Conservation (phyloP, 345 rosid genomes). For the Bruguiera sexangula region DNA sequence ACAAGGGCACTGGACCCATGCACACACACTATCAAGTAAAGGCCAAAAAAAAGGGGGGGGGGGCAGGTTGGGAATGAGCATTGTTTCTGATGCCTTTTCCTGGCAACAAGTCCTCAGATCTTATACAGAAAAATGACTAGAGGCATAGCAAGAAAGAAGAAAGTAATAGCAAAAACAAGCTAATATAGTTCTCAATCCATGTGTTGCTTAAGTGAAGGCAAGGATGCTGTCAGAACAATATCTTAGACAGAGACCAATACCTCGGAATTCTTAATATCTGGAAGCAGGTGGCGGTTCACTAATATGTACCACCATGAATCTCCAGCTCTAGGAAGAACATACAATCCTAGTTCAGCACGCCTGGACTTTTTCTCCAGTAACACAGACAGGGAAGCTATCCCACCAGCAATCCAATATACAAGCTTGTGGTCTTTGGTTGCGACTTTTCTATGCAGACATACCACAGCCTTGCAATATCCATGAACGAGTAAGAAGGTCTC, state of each 20-base stretch:
- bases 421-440: slow-evolving; percentile 90
- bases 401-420: slow-evolving; percentile 90
- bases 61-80: background rate
- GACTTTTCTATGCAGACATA: slow-evolving; percentile 84
- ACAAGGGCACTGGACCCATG: too few species aligned
- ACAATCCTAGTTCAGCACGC: slow-evolving; percentile 91
- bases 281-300: slow-evolving; percentile 80
- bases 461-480: slow-evolving; percentile 58
- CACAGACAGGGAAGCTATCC: slow-evolving; percentile 80
- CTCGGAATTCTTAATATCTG: slow-evolving; percentile 86
- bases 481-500: slow-evolving; percentile 19
- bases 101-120: background rate
- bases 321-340: slow-evolving; percentile 96
- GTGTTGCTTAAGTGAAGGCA: background rate
- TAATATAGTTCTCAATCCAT: too few species aligned
- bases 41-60: too few species aligned
- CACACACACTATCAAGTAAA: too few species aligned
- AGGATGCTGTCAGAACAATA: background rate
- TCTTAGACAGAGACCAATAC: slow-evolving; percentile 33
- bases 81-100: background rate
- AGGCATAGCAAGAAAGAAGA: background rate
- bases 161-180: background rate
- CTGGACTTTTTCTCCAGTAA: slow-evolving; percentile 89
- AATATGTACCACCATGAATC: slow-evolving; percentile 95
- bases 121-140: background rate